Evolutionary conservation across 805 yeast genomes (phyloP).

Genomic region (Pichia eremophila): DNA sequence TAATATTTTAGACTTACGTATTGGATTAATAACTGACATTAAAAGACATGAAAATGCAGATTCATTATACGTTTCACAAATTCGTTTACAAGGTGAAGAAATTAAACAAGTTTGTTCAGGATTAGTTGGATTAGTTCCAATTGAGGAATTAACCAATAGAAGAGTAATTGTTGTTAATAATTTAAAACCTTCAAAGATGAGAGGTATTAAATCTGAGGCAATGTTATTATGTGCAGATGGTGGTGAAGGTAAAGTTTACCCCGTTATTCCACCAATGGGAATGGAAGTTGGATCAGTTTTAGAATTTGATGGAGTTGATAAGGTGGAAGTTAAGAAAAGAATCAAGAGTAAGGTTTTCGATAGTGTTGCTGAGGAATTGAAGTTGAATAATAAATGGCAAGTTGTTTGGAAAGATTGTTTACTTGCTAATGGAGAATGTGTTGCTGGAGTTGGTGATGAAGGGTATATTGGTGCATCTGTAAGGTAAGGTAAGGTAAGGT

Average conservation of each 20-base stretch:
- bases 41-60: slow-evolving; percentile 49
- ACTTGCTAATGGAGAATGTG: not conserved
- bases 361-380: not conserved
- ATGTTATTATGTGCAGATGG: slow-evolving; percentile 54
- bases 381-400: not conserved
- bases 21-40: slow-evolving; percentile 41
- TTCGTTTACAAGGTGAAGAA: slow-evolving; percentile 22
- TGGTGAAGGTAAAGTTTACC: slow-evolving; percentile 28
- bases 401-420: not conserved
- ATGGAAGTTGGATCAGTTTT: slow-evolving; percentile 32
- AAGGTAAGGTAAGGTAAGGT: not conserved
- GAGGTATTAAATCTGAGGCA: slow-evolving; percentile 54
- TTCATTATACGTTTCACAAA: slow-evolving; percentile 45
- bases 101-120: slow-evolving; percentile 49
- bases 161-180: slow-evolving; percentile 48
- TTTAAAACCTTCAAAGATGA: slow-evolving; percentile 51
- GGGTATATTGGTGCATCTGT: not conserved
- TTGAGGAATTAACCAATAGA: slow-evolving; percentile 28
- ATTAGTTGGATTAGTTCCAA: slow-evolving; percentile 35
- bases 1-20: slow-evolving; percentile 23
- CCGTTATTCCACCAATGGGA: slow-evolving; percentile 36
- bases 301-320: slow-evolving; percentile 26
- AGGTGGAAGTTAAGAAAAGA: slow-evolving; percentile 1
- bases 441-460: not conserved
- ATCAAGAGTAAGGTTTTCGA: not conserved